Evolutionary conservation across 768 basidiomycete species (phyloP).

Genomic region (Trametes villosa): DNA sequence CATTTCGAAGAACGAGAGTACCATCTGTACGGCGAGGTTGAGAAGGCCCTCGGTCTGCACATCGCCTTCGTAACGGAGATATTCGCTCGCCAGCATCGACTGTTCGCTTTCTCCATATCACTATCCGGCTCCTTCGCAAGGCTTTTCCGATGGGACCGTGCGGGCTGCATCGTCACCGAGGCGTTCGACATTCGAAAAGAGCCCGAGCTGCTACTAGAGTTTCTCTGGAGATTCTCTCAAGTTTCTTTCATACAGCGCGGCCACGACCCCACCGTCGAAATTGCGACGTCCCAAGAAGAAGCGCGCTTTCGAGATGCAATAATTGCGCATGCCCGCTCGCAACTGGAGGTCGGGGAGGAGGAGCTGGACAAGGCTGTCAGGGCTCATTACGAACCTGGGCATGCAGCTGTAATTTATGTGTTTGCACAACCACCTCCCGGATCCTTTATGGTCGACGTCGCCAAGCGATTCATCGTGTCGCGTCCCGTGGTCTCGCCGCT

Average conservation of each 20-base stretch:
- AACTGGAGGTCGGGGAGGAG: neutral
- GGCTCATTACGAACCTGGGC: neutral
- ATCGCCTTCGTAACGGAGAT: neutral
- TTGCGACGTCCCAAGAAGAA: neutral
- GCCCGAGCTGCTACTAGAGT: constrained; percentile 30
- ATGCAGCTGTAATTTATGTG: neutral
- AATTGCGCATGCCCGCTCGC: neutral
- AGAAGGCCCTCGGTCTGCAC: neutral
- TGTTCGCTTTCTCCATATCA: constrained; percentile 33
- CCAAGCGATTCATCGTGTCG: neutral
- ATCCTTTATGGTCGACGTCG: neutral
- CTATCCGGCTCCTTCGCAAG: constrained; percentile 34
- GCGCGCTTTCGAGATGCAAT: neutral
- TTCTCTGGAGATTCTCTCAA: constrained; percentile 35
- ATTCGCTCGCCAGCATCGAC: constrained; percentile 34
- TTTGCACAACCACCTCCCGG: neutral
- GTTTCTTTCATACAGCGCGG: constrained; percentile 27
- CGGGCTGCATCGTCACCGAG: constrained; percentile 36
- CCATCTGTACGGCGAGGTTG: neutral
- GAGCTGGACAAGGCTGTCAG: neutral
- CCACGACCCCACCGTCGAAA: constrained; percentile 11
- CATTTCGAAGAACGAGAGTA: neutral
- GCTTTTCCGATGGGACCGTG: constrained; percentile 38
- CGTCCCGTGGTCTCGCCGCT: neutral
- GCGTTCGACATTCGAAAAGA: constrained; percentile 31